Evolutionary conservation across 2,329 filamentous ascomycete genomes (phyloP), one percentile per base, ranked within the genome.

Genomic region (Xylogone sp.): DNA sequence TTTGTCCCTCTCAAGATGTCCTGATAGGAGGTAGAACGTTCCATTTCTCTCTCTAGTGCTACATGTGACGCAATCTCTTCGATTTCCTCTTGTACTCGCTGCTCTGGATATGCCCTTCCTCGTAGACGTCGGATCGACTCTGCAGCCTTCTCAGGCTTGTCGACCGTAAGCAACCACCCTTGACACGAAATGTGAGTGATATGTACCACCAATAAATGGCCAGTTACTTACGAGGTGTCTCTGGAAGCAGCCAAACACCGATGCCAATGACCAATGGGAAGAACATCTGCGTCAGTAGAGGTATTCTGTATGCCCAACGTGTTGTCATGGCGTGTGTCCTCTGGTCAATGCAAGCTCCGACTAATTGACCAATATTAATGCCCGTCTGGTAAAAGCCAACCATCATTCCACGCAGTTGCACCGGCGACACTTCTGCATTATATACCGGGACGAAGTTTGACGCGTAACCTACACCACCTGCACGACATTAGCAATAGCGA

Each of bases 1-100:
- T 79, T 72, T 18, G 69, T 70, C 21, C 76, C 76, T 12, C 65
- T 65, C 69, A 80, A 79, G 54, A 70, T 74, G 56, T 79, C 76
- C 50, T 60, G 56, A 53, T 77, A 76, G 1, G 58, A 64, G 12
- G 67, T 68, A 2, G 34, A 39, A 18, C 34, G 13, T 39, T 39
- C 34, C 34, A 39, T 39, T 18, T 39, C 34, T 18, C 34, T 39
- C 13, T 39, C 34, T 16, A 39, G 34, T 18, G 34, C 34, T 9
- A 39, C n/a, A 39, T 39, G 34, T 39, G 34, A 39, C n/a, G 34
- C 10, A 18, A 39, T 39, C 4, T 39, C 34, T 39, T 39, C 34
- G n/a, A 39, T 39, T 18, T 39, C 34, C n/a, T 39, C 4, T 16
- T 39, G 34, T 18, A 39, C 34, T 18, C n/a, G 5, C n/a, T 39